phyloP scores from a whole-genome alignment of 352 stramenopile genomes.

The Aphanomyces invadans region DNA sequence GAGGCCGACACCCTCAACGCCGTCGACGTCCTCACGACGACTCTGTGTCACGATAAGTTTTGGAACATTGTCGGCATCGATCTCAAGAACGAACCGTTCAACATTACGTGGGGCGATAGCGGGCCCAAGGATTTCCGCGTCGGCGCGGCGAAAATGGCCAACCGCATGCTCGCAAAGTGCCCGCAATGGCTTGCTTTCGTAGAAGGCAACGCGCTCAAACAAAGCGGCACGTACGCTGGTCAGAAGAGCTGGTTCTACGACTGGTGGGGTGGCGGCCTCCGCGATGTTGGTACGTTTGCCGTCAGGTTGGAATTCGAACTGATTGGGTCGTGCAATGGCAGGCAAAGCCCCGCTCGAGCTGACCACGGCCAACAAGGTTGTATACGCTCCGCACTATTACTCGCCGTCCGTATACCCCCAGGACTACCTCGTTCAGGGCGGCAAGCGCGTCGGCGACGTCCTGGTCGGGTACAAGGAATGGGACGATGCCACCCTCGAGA shows the following conservation, averaged over 20 bases:
- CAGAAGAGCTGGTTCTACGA: constrained; percentile 43
- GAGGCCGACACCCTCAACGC: constrained; percentile 47
- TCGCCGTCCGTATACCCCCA: constrained; percentile 56
- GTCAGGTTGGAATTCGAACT: not conserved
- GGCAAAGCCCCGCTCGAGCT: constrained; percentile 36
- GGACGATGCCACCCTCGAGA: constrained; percentile 42
- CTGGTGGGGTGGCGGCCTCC: constrained; percentile 57
- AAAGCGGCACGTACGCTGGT: constrained; percentile 35
- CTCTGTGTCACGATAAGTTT: constrained; percentile 44
- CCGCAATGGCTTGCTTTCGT: constrained; percentile 60
- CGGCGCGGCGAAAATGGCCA: constrained; percentile 48
- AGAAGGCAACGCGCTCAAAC: constrained; percentile 46
- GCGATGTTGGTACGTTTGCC: constrained; percentile 35
- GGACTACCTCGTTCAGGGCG: constrained; percentile 50
- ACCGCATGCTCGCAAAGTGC: constrained; percentile 54
- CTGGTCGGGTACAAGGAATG: constrained; percentile 43
- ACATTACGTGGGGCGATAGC: constrained; percentile 43
- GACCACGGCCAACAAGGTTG: constrained; percentile 42
- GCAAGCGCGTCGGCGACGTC: constrained; percentile 30
- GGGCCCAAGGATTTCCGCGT: constrained; percentile 42
- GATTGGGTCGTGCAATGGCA: not conserved
- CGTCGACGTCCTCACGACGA: constrained; percentile 44
- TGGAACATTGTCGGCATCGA: constrained; percentile 63
- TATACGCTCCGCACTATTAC: constrained; percentile 68
- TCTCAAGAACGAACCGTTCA: constrained; percentile 61